These are phyloP conservation scores for Penicillium italicum DNA, from an alignment of 2,329 filamentous ascomycete genomes.

Conservation along the genomic window DNA sequence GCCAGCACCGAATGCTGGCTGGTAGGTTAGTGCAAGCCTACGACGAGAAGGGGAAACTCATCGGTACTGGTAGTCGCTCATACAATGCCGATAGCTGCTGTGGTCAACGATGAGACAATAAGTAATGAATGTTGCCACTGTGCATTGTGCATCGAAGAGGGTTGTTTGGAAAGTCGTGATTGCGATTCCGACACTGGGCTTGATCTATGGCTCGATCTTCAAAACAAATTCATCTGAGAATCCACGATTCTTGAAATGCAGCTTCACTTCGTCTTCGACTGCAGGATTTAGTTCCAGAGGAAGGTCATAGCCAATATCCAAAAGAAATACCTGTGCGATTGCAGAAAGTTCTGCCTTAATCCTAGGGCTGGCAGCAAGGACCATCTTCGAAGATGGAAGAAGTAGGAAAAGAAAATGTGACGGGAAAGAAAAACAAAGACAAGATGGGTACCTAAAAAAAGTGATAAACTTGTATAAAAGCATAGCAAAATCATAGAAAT, in stretches of 20 bases:
- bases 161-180: not conserved
- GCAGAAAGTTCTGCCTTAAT: not conserved
- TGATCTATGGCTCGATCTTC: not conserved
- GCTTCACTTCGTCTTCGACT: not conserved
- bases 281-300: not conserved
- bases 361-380: not conserved
- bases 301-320: not conserved
- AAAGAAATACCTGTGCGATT: not conserved
- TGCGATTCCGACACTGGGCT: not conserved
- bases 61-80: conserved; percentile 23
- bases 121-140: not conserved
- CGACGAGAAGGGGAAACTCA: conserved; percentile 34
- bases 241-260: not conserved
- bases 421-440: not conserved
- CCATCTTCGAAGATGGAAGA: not conserved
- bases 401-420: not conserved
- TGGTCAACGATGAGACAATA: conserved; percentile 29
- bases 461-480: no score
- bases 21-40: conserved; percentile 30
- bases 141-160: not conserved
- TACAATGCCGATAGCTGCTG: conserved; percentile 54
- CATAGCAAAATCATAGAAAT: not conserved
- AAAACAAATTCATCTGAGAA: not conserved
- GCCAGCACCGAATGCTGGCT: conserved; percentile 47
- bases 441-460: not conserved